Base-by-base conservation (phyloP, 306 rosid genomes). In the Dicorynia guianensis region DNA sequence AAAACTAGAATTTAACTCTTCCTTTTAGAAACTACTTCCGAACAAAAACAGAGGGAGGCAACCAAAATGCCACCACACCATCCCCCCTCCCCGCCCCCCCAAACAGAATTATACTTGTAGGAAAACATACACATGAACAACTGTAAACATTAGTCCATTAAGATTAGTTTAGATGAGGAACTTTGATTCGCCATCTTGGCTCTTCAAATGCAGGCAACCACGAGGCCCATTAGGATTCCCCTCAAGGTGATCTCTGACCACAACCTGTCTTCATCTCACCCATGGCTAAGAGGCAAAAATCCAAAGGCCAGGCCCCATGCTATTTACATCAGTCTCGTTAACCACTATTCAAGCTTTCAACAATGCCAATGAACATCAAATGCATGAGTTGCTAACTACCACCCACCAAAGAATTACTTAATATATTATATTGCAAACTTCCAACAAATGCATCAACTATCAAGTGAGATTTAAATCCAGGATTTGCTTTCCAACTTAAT, bases 311-410 rank as follows among this genome's bases (percentile, higher is more conserved):
- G 4, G 4, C 13, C 1, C 11, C n/a, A 46, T 46, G 11, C 4
- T 4, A 46, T 46, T 46, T 11, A 11, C n/a, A 46, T 46, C n/a
- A 11, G n/a, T 46, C 52, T 46, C 1, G 52, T 46, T 11, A 46
- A 25, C 30, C 30, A 25, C 30, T 25, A 25, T 46, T 3, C 52
- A 46, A 12, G 52, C 2, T 3, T 12, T n/a, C 52, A 46, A 46
- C 52, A 46, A 46, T 8, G 52, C n/a, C n/a, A 46, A 7, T 48
- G 43, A 76, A 5, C 52, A 69, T 57, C 60, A 48, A 67, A 67
- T 17, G 36, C 75, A 67, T 6, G 35, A 48, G 11, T 15, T 47
- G 7, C 20, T 55, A n/a, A 46, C 39, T 36, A 15, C 12, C 54
- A 33, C 52, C 15, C 15, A 17, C 4, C 46, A 40, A 40, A 40